A percentile compares a stretch with the other conserved stretches of the same genome.
phyloP scores from a whole-genome alignment of 441 rosid species.

The Pelargonium citronellum region DNA sequence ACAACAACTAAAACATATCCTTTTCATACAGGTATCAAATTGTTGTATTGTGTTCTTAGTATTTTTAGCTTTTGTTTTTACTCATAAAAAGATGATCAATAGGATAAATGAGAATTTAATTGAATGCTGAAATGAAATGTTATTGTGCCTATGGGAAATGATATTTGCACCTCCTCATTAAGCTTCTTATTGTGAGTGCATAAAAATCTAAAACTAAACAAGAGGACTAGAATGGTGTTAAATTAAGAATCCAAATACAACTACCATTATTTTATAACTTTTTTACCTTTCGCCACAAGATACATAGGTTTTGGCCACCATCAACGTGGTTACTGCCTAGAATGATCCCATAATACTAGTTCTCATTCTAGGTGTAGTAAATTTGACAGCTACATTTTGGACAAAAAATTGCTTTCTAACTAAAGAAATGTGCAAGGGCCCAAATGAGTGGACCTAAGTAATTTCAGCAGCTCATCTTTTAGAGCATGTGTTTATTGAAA shows the following conservation, averaged over 20 bases:
- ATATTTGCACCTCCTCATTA: background rate
- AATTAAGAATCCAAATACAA: background rate
- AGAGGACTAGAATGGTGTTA: background rate
- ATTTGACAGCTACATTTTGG: constrained; percentile 8
- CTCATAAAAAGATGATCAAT: background rate
- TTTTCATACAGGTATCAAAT: background rate
- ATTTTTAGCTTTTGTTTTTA: background rate
- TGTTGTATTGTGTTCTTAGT: too few relatives aligned
- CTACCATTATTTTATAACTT: background rate
- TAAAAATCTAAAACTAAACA: constrained; percentile 1
- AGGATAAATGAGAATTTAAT: constrained; percentile 3
- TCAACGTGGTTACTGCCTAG: background rate
- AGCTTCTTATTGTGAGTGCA: constrained; percentile 2
- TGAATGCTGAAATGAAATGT: constrained; percentile 7
- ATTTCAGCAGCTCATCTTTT: constrained; percentile 18
- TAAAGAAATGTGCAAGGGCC: constrained; percentile 3
- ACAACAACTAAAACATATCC: background rate
- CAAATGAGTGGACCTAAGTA: background rate
- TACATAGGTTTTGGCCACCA: background rate
- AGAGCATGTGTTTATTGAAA: background rate
- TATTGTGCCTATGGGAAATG: background rate
- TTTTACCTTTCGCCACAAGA: background rate
- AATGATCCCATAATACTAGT: constrained; percentile 4
- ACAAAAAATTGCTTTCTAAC: constrained; percentile 1
- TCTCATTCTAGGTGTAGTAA: constrained; percentile 12